Conservation (phyloP, 163 green algal genomes). For the Scenedesmus sp. region DNA sequence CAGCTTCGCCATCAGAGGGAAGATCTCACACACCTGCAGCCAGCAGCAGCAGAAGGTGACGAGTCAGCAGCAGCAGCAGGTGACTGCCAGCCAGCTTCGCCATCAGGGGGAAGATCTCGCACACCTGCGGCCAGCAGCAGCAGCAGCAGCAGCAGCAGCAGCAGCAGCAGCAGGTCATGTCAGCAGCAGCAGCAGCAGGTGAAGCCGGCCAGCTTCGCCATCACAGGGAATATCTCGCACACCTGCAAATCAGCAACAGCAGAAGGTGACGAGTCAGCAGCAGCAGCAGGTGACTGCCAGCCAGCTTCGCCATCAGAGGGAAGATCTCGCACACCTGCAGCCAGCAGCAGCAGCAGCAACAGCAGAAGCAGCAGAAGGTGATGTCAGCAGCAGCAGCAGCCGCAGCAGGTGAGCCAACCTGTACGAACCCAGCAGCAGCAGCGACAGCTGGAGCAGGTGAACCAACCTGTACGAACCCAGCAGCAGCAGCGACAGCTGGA, state of each 20-base stretch:
- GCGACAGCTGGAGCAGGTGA: too few species aligned
- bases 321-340: not conserved
- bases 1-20: conserved; percentile 26
- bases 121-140: not conserved
- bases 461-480: too few species aligned
- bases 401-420: not conserved
- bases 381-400: not conserved
- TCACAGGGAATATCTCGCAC: too few species aligned
- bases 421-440: not conserved
- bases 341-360: not conserved
- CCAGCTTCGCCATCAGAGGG: not conserved
- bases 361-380: not conserved
- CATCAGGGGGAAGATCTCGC: not conserved
- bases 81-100: not conserved
- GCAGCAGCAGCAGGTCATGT: not conserved
- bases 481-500: too few species aligned
- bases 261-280: not conserved
- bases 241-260: not conserved
- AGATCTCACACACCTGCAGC: conserved; percentile 25
- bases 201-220: too few species aligned
- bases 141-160: not conserved
- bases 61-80: not conserved
- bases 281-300: not conserved
- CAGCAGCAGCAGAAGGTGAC: not conserved
- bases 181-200: not conserved